phyloP scores from a whole-genome alignment of 2,329 filamentous ascomycete species.

The Aspergillus pseudonomiae region DNA sequence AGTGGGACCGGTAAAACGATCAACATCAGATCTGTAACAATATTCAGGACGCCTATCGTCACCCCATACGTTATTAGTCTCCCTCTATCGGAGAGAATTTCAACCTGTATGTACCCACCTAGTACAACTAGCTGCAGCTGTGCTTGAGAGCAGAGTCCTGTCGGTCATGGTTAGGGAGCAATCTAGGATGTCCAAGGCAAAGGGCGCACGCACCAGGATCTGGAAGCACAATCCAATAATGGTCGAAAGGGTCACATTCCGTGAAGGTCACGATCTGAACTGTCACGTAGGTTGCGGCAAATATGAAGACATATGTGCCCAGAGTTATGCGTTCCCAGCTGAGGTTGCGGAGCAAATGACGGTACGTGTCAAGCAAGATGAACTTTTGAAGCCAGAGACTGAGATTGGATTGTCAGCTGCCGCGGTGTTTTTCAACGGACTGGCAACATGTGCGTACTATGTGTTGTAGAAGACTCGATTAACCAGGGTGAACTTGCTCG shows the following conservation, averaged over 20 bases:
- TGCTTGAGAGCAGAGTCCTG: constrained; percentile 2
- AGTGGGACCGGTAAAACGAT: constrained; percentile 3
- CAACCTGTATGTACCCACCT: neutral
- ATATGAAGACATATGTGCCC: neutral
- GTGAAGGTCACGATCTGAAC: constrained; percentile 8
- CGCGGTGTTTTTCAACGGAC: neutral
- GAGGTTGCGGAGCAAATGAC: constrained; percentile 6
- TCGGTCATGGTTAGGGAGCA: neutral
- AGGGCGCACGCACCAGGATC: neutral
- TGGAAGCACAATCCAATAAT: constrained; percentile 9
- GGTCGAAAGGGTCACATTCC: constrained; percentile 8
- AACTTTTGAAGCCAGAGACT: constrained; percentile 11
- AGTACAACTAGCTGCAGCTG: constrained; percentile 6
- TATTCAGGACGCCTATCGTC: constrained; percentile 1
- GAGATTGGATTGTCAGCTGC: neutral
- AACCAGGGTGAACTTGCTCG: constrained; percentile 5
- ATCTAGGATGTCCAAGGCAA: neutral
- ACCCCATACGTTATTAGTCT: neutral
- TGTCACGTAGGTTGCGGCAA: neutral
- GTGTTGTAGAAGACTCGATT: constrained; percentile 10
- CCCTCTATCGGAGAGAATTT: neutral
- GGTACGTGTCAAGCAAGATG: constrained; percentile 7
- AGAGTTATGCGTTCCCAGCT: constrained; percentile 4
- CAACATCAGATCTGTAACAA: constrained; percentile 8
- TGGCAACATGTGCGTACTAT: neutral